Evolutionary conservation across 1,284 basidiomycete species (phyloP), one percentile per base, ranked within the genome.

Genomic region (Ustilago shanxiensis): DNA sequence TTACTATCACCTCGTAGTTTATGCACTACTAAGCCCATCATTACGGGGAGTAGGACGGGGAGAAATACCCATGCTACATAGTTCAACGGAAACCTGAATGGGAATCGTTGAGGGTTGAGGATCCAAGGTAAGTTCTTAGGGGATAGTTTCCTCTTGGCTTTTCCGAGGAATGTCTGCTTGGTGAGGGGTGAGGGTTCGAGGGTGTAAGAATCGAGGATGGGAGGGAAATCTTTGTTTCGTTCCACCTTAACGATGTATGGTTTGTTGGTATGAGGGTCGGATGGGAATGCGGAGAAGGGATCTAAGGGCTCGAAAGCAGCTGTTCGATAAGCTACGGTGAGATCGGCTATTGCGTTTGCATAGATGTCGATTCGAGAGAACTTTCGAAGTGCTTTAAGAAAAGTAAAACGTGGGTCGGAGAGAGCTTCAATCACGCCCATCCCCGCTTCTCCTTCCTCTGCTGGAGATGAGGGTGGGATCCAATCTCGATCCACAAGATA

Each of bases 301-400:
- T 82, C 82, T 58, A 71, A 55, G 7, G 51, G 28, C 13, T 76
- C 69, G 45, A 81, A 66, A 3, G 62, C 66, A 6, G 77, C 83
- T 0, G 83, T 80, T 1, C 81, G 77, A 37, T 79, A 82, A n/a
- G 78, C 64, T 0, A 85, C 83, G 5, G 83, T 85, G 1, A 79
- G 50, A 57, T 87, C 87, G 57, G 84, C 83, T 4, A 87, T 76
- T 16, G 91, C 90, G 86, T 95, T 96, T 10, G 93, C 95, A 79
- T 94, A 97, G 67, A 98, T 90, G 64, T 91, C 88, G 49, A 95
- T 88, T 41, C 91, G 88, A 28, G 90, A 86, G 86, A 98, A 98
- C 33, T 88, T 87, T 0, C 88, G 72, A 39, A 98, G 88, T 2
- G 91, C 92, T 74, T 92, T 90, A 81, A 92, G 91, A 85, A 98